These are phyloP conservation scores for Gymnopilus junonius DNA, from an alignment of 768 basidiomycete species.

Conservation along the genomic window DNA sequence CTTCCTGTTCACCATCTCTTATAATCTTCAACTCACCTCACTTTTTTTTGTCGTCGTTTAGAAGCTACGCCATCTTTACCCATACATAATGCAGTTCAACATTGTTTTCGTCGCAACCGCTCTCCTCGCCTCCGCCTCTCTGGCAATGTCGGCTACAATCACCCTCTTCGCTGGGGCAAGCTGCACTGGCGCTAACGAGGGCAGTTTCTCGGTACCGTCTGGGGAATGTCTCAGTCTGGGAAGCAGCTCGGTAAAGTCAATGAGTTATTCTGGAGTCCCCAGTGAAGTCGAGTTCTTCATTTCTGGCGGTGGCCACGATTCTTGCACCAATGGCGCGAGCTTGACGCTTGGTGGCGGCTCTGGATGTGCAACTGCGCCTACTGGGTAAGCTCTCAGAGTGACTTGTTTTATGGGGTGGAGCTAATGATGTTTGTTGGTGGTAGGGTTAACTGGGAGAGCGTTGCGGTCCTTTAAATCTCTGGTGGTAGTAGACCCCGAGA, in stretches of 20 bases:
- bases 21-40: neutral
- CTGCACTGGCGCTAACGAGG: slow-evolving; percentile 3
- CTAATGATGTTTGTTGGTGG: slow-evolving; percentile 12
- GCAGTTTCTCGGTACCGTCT: neutral
- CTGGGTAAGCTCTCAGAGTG: slow-evolving; percentile 16
- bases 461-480: slow-evolving; percentile 5
- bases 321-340: slow-evolving; percentile 19
- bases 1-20: neutral
- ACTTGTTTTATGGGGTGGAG: neutral
- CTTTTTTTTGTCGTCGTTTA: slow-evolving; percentile 11
- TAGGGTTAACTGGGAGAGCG: slow-evolving; percentile 24
- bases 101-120: slow-evolving; percentile 12
- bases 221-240: slow-evolving; percentile 17
- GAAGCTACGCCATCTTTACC: slow-evolving; percentile 14
- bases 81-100: slow-evolving; percentile 28
- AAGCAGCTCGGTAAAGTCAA: slow-evolving; percentile 17
- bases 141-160: slow-evolving; percentile 16
- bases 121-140: slow-evolving; percentile 19
- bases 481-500: neutral
- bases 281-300: slow-evolving; percentile 18
- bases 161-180: slow-evolving; percentile 6
- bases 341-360: slow-evolving; percentile 15
- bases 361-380: slow-evolving; percentile 22
- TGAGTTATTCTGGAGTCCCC: slow-evolving; percentile 22
- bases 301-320: slow-evolving; percentile 20